Evolutionary conservation across 345 rosid genomes (phyloP).

Genomic region (Hibiscus syriacus): DNA sequence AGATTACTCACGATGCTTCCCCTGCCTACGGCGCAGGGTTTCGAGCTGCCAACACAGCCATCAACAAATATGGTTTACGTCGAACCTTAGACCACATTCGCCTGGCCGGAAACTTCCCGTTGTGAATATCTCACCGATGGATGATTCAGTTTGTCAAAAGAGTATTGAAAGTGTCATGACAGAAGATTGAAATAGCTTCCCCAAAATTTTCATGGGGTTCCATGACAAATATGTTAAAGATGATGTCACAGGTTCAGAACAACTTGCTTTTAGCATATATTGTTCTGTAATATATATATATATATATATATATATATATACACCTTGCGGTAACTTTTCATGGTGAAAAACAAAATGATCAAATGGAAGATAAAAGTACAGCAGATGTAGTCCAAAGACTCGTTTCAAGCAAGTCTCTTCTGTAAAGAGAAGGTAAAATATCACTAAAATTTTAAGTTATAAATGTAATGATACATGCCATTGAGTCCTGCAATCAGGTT

Average conservation of each 20-base stretch:
- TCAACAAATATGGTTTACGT: conserved; percentile 63
- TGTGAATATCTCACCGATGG: conserved; percentile 28
- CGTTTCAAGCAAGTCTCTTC: not conserved
- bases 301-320: no score
- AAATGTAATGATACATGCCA: not conserved
- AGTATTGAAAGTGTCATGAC: conserved; percentile 12
- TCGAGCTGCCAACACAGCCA: conserved; percentile 75
- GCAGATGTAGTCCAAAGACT: not conserved
- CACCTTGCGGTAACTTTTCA: no score
- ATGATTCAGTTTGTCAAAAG: not conserved
- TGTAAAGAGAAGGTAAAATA: not conserved
- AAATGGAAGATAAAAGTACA: no score
- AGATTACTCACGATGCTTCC: conserved; percentile 80
- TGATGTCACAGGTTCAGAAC: not conserved
- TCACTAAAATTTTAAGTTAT: not conserved
- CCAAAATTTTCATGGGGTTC: conserved; percentile 22
- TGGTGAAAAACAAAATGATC: no score
- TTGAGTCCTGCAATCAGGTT: not conserved
- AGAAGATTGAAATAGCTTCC: conserved; percentile 15
- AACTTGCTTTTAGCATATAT: not conserved
- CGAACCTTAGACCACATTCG: conserved; percentile 66
- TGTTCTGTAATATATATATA: not conserved
- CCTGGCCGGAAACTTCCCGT: conserved; percentile 57
- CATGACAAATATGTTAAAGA: not conserved
- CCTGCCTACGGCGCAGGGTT: conserved; percentile 83